phyloP scores from a whole-genome alignment of 129 eudicot genomes.

The Flaveria trinervia region DNA sequence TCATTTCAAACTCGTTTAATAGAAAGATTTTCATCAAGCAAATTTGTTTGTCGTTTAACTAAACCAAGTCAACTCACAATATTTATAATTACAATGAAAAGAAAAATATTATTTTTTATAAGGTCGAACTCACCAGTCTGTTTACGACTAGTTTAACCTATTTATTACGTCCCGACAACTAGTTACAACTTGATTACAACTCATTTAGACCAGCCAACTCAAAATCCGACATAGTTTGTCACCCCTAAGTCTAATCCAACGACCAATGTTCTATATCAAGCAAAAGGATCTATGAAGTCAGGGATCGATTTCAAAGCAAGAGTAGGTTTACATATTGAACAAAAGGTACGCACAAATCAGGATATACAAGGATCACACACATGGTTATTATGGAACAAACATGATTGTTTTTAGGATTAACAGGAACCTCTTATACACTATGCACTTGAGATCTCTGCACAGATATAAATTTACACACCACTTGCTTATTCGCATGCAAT shows the following conservation, averaged over 20 bases:
- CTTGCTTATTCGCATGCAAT: constrained; percentile 25
- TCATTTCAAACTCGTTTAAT: no score
- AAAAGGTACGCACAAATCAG: constrained; percentile 18
- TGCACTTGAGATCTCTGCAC: constrained; percentile 19
- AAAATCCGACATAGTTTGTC: background rate
- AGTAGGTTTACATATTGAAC: background rate
- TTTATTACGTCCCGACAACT: background rate
- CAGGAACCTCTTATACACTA: constrained; percentile 30
- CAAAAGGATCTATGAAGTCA: background rate
- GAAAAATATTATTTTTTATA: background rate
- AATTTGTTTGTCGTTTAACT: no score
- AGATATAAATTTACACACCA: constrained; percentile 14
- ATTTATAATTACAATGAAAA: no score
- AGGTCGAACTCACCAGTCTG: background rate
- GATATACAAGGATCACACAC: no score
- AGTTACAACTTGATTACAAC: background rate
- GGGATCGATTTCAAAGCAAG: constrained; percentile 1
- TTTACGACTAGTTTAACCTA: background rate
- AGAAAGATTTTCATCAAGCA: no score
- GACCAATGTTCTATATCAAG: background rate
- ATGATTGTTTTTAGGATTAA: constrained; percentile 12
- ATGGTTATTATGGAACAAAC: no score
- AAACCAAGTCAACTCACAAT: no score
- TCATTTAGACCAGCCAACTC: background rate
- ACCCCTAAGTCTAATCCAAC: background rate